phyloP scores from a whole-genome alignment of 768 basidiomycete species.

The Tylopilus vinaceipallidus region DNA sequence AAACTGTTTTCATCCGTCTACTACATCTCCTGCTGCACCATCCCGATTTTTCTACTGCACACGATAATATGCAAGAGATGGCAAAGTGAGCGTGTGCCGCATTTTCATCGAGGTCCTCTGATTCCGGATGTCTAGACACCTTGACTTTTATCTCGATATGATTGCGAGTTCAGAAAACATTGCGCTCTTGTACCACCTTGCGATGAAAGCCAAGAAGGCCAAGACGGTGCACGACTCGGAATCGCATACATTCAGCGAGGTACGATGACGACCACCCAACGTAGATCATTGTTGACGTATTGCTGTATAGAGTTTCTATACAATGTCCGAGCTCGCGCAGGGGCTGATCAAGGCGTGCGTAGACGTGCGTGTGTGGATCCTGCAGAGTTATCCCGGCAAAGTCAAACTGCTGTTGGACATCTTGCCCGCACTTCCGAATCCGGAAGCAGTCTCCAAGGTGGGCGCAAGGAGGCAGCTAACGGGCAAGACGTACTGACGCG shows the following conservation, averaged over 20 bases:
- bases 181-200: conserved; percentile 78
- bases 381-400: conserved; percentile 79
- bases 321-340: conserved; percentile 85
- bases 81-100: conserved; percentile 58
- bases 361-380: conserved; percentile 63
- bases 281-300: neutral
- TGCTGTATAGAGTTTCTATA: conserved; percentile 72
- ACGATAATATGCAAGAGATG: conserved; percentile 72
- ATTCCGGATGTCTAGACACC: conserved; percentile 80
- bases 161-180: conserved; percentile 78
- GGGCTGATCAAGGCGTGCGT: conserved; percentile 74
- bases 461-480: neutral
- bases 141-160: conserved; percentile 83
- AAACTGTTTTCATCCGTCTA: conserved; percentile 81
- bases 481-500: neutral
- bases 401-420: conserved; percentile 81
- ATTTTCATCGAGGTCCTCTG: conserved; percentile 14
- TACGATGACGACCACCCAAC: conserved; percentile 29
- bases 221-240: conserved; percentile 87
- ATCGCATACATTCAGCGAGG: conserved; percentile 67
- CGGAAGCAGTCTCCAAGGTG: conserved; percentile 67
- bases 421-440: conserved; percentile 63
- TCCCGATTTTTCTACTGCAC: conserved; percentile 76
- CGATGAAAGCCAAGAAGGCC: conserved; percentile 77
- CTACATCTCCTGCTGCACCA: conserved; percentile 91